Conservation (phyloP, 2,329 filamentous ascomycete genomes). For the Cladosporium sp. region DNA sequence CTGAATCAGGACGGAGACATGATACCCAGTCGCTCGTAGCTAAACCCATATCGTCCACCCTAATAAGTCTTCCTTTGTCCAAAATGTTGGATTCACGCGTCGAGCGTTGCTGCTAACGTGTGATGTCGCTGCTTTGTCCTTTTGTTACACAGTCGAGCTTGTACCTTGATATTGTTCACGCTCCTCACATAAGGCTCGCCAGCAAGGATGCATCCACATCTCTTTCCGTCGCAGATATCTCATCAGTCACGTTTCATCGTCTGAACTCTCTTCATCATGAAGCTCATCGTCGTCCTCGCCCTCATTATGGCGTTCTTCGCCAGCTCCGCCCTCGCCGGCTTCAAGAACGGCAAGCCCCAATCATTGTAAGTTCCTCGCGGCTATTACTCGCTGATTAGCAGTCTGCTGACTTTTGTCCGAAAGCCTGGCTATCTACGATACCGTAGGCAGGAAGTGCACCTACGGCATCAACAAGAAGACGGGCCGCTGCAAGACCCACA, state of each 20-base stretch:
- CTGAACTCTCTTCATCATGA: not conserved
- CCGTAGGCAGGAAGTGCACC: too few species aligned
- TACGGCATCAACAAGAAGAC: too few species aligned
- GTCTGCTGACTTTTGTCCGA: too few species aligned
- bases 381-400: too few species aligned
- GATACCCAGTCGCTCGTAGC: too few species aligned
- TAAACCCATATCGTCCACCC: too few species aligned
- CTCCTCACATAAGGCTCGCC: not conserved
- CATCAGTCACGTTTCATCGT: too few species aligned
- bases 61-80: too few species aligned
- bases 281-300: slow-evolving; percentile 1
- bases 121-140: not conserved
- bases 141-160: not conserved
- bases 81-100: too few species aligned
- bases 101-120: not conserved
- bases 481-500: too few species aligned
- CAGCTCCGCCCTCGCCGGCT: not conserved
- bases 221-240: not conserved
- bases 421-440: too few species aligned
- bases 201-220: not conserved
- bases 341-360: not conserved
- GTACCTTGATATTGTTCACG: slow-evolving; percentile 1
- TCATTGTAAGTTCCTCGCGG: not conserved
- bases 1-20: not conserved
- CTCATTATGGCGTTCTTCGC: slow-evolving; percentile 4